Evolutionary conservation across 2,329 filamentous ascomycete species (phyloP).

Genomic region (Ilyonectria mors-panacis): DNA sequence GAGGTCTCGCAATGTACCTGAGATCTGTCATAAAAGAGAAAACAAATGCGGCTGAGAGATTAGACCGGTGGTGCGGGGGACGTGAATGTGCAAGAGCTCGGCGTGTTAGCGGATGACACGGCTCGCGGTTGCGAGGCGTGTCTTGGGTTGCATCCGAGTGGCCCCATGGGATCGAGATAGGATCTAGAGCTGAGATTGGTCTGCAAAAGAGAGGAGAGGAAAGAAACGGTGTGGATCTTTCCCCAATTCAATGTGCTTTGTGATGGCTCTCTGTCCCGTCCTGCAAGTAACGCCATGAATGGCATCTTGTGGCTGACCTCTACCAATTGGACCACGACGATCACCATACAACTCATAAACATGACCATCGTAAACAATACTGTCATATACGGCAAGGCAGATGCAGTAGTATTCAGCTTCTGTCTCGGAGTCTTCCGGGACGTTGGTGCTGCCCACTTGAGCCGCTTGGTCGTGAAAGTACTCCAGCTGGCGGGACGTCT

Average conservation of each 20-base stretch:
- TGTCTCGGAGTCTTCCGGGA: not conserved
- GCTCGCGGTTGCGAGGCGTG: no score
- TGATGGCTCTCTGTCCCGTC: not conserved
- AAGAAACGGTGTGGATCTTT: not conserved
- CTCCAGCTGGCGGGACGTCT: not conserved
- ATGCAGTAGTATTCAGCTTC: slow-evolving; percentile 1
- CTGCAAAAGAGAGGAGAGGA: not conserved
- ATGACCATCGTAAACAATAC: not conserved
- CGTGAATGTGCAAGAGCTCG: no score
- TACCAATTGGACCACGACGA: not conserved
- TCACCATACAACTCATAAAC: slow-evolving; percentile 10
- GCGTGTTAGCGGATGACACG: no score
- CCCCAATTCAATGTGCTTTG: not conserved
- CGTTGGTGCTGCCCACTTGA: not conserved
- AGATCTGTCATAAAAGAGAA: no score
- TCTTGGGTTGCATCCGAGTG: no score
- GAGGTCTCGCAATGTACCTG: no score
- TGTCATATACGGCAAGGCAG: not conserved
- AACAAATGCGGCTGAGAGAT: no score
- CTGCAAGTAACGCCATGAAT: slow-evolving; percentile 10
- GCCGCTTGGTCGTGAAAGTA: not conserved
- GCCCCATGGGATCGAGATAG: no score
- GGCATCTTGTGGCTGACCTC: not conserved
- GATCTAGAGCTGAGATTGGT: no score
- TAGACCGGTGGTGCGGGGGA: no score